These are phyloP conservation scores for Suhomyces sp. DNA, from an alignment of 805 yeast genomes.

Conservation along the genomic window DNA sequence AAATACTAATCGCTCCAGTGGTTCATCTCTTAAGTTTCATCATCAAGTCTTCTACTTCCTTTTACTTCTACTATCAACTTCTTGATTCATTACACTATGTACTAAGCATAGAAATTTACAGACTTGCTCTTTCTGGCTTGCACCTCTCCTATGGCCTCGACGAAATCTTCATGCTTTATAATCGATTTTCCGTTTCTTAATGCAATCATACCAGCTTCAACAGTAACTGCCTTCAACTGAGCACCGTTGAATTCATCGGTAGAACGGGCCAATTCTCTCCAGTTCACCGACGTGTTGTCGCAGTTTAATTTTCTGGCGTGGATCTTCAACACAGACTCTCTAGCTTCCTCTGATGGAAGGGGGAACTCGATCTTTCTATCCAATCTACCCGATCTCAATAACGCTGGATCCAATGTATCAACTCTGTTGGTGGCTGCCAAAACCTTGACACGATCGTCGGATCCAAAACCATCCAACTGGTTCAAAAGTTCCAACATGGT, in stretches of 20 bases:
- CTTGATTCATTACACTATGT: neutral
- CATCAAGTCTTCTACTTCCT: neutral
- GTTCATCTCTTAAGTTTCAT: neutral
- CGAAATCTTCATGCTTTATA: slow-evolving; percentile 95
- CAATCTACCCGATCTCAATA: slow-evolving; percentile 96
- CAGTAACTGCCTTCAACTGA: slow-evolving; percentile 96
- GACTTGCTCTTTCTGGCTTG: slow-evolving; percentile 96
- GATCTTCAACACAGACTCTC: slow-evolving; percentile 94
- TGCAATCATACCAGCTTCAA: slow-evolving; percentile 99
- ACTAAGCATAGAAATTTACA: slow-evolving; percentile 90
- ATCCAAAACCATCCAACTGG: slow-evolving; percentile 86
- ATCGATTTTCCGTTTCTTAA: slow-evolving; percentile 88
- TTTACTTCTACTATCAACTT: neutral
- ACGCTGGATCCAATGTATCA: slow-evolving; percentile 98
- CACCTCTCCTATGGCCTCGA: slow-evolving; percentile 96
- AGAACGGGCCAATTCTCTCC: slow-evolving; percentile 97
- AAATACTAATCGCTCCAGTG: no score
- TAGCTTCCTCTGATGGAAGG: slow-evolving; percentile 93
- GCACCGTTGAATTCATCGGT: slow-evolving; percentile 99
- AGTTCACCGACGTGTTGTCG: slow-evolving; percentile 79
- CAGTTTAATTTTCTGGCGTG: slow-evolving; percentile 97
- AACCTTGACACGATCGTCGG: slow-evolving; percentile 96
- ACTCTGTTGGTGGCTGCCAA: slow-evolving; percentile 98
- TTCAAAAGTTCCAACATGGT: slow-evolving; percentile 49
- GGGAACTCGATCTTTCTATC: slow-evolving; percentile 99